phyloP scores from a whole-genome alignment of 75 land plant species.

The Chamaecyparis obtusa region DNA sequence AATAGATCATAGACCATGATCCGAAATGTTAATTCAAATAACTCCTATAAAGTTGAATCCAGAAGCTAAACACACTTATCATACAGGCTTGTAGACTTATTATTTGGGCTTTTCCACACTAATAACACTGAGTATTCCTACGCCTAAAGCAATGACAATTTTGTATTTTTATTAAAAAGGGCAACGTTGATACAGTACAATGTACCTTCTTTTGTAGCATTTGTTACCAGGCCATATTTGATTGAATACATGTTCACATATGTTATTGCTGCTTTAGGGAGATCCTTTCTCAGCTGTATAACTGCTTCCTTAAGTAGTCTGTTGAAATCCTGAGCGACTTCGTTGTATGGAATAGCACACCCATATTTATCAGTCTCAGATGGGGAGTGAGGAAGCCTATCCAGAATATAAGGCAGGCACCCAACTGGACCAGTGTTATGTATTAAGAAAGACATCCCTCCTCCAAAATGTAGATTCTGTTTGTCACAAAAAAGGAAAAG shows the following conservation, averaged over 20 bases:
- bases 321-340: slow-evolving; percentile 50
- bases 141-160: not conserved
- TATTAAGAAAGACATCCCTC: slow-evolving; percentile 49
- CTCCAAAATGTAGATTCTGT: slow-evolving; percentile 39
- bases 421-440: slow-evolving; percentile 61
- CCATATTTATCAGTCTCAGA: slow-evolving; percentile 38
- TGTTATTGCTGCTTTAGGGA: slow-evolving; percentile 39
- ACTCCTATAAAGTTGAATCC: no score
- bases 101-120: no score
- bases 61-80: not conserved
- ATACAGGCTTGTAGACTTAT: no score
- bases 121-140: no score
- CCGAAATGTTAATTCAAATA: no score
- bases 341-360: slow-evolving; percentile 51
- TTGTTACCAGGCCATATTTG: slow-evolving; percentile 45
- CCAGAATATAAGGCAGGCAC: slow-evolving; percentile 42
- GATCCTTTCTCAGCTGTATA: slow-evolving; percentile 30
- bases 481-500: not conserved
- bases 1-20: no score
- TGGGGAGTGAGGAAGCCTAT: slow-evolving; percentile 15
- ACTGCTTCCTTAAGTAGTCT: slow-evolving; percentile 42
- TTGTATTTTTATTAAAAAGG: not conserved
- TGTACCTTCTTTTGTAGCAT: slow-evolving; percentile 47
- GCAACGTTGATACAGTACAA: not conserved
- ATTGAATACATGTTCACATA: slow-evolving; percentile 56